Evolutionary conservation across 2,329 filamentous ascomycete genomes (phyloP), one percentile per base, ranked within the genome.

Genomic region (Rhinocladiella similis): DNA sequence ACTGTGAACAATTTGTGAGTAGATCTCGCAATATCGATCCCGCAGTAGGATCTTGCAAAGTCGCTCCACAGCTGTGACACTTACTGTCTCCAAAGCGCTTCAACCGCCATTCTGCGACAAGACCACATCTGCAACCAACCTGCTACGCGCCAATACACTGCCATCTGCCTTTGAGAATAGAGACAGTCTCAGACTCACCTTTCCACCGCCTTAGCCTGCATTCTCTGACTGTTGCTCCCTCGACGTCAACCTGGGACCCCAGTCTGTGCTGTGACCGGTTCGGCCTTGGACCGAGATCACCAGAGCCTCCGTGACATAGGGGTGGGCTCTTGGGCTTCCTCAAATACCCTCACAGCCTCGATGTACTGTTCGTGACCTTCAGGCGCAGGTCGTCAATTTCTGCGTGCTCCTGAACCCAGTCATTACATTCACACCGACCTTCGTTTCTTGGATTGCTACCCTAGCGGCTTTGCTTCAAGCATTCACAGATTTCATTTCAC

Each of bases 141-240:
- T 63, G 54, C 51, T 61, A 63, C 60, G 60, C 60, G 55, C 60
- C 57, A 60, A 50, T 50, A 46, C 53, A 52, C 46, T 43, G 50
- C 42, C 53, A 53, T 58, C 53, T 29, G 47, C 54, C 42, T 53
- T 36, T 47, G 35, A 46, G 42, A 41, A 38, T 46, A 56, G 41
- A 54, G 56, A 59, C 56, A 50, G 56, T 62, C 56, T 49, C 59
- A 55, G 54, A 53, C 49, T 19, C 48, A 43, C 53, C 48, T 56
- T 48, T 60, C 51, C 20, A 43, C 36, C 35, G 47, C 50, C 43
- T 47, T 51, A 52, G 43, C 50, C 18, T 36, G 25, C 27, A 27
- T 42, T 50, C 54, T 59, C 56, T 50, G 56, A 62, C 56, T 52
- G 47, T 52, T 48, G 45, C 56, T 57, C 50, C 52, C 51, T 53